phyloP scores from a whole-genome alignment of 2,329 filamentous ascomycete genomes.

The Talaromyces verruculosus region DNA sequence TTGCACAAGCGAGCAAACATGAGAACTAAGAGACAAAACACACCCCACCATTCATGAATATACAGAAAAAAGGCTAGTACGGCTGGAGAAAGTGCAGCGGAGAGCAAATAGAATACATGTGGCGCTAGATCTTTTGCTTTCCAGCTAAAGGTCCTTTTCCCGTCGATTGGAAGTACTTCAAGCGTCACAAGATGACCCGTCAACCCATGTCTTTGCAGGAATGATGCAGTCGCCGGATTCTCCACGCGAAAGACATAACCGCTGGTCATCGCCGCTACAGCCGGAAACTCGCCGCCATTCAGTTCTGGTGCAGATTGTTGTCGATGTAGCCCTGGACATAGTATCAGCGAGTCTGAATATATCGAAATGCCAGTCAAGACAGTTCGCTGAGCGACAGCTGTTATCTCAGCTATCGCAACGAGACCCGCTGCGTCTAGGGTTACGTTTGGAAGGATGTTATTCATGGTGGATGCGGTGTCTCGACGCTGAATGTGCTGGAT shows the following conservation, averaged over 20 bases:
- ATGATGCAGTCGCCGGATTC: conserved; percentile 53
- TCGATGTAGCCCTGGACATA: conserved; percentile 62
- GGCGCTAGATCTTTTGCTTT: not conserved
- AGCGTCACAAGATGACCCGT: conserved; percentile 59
- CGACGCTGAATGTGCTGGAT: not conserved
- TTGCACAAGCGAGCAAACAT: conserved; percentile 54
- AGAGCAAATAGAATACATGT: conserved; percentile 4
- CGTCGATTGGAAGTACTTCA: conserved; percentile 35
- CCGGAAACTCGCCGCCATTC: conserved; percentile 44
- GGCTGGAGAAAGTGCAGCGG: conserved; percentile 19
- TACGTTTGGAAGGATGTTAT: conserved; percentile 28
- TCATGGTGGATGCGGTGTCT: conserved; percentile 7
- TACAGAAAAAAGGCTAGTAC: conserved; percentile 48
- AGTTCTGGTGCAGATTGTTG: conserved; percentile 59
- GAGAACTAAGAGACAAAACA: conserved; percentile 44
- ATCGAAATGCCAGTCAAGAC: conserved; percentile 57
- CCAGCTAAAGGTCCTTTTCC: not conserved
- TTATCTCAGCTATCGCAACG: conserved; percentile 60
- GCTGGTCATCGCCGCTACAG: conserved; percentile 45
- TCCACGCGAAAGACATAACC: conserved; percentile 48
- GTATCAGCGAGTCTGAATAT: conserved; percentile 57
- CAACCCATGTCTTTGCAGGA: conserved; percentile 56
- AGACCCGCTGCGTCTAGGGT: conserved; percentile 55
- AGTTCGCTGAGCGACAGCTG: conserved; percentile 57
- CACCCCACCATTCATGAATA: conserved; percentile 28